Evolutionary conservation across 2,329 filamentous ascomycete genomes (phyloP).

Genomic region (Diaporthe sp.): DNA sequence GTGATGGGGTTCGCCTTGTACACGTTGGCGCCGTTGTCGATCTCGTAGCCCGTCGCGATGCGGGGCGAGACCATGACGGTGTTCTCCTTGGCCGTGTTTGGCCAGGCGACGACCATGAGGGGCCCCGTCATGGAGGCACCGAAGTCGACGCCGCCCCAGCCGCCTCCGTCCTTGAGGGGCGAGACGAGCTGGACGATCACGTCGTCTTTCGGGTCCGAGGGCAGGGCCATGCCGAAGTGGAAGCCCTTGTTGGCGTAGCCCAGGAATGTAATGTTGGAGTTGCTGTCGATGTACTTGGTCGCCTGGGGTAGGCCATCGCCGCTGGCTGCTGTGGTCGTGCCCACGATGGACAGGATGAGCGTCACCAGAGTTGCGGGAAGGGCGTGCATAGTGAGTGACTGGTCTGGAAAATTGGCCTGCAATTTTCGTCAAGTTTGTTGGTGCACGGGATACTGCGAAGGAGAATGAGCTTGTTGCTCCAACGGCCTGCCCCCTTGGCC

Average conservation of each 20-base stretch:
- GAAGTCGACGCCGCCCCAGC: slow-evolving; percentile 39
- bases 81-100: slow-evolving; percentile 52
- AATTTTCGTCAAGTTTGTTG: slow-evolving; percentile 6
- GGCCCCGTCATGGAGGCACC: slow-evolving; percentile 38
- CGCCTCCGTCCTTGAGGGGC: slow-evolving; percentile 36
- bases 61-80: slow-evolving; percentile 51
- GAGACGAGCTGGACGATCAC: slow-evolving; percentile 40
- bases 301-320: slow-evolving; percentile 31
- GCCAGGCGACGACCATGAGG: slow-evolving; percentile 63
- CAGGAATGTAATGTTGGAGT: slow-evolving; percentile 38
- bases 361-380: slow-evolving; percentile 15
- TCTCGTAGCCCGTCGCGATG: slow-evolving; percentile 51
- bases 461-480: slow-evolving; percentile 12
- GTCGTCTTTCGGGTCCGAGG: slow-evolving; percentile 33
- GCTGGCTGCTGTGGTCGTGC: slow-evolving; percentile 22
- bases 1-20: slow-evolving; percentile 56
- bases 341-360: slow-evolving; percentile 28
- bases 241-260: slow-evolving; percentile 37
- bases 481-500: not conserved
- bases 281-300: slow-evolving; percentile 34
- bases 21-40: slow-evolving; percentile 55
- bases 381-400: slow-evolving; percentile 29
- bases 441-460: not conserved
- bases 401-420: slow-evolving; percentile 36
- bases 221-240: slow-evolving; percentile 39